These are phyloP conservation scores for Boletus reticuloceps DNA, from an alignment of 768 basidiomycete genomes.

Conservation along the genomic window DNA sequence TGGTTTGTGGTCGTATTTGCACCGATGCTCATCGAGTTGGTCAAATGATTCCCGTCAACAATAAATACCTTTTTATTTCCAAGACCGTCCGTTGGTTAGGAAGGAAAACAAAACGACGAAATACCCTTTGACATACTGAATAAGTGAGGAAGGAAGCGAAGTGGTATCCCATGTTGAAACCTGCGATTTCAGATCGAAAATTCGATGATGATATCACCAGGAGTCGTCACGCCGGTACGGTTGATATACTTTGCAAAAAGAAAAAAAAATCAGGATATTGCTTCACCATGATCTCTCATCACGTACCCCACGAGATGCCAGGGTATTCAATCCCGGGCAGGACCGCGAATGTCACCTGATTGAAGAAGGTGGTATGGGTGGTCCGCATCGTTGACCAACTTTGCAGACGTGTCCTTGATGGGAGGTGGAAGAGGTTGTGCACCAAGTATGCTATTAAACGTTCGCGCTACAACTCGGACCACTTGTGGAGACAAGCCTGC, in stretches of 20 bases:
- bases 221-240: constrained; percentile 13
- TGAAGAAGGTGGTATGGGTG: constrained; percentile 6
- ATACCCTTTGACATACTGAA: constrained; percentile 1
- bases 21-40: constrained; percentile 24
- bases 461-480: constrained; percentile 3
- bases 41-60: constrained; percentile 24
- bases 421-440: constrained; percentile 5
- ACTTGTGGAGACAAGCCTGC: constrained; percentile 13
- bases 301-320: constrained; percentile 21
- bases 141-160: constrained; percentile 19
- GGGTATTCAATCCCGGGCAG: constrained; percentile 21
- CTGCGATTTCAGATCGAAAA: not conserved
- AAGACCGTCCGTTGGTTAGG: constrained; percentile 3
- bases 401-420: too few relatives aligned
- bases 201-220: constrained; percentile 19
- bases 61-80: too few relatives aligned
- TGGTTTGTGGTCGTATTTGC: constrained; percentile 12
- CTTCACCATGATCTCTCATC: not conserved
- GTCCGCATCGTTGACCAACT: constrained; percentile 7
- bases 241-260: constrained; percentile 12
- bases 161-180: too few relatives aligned
- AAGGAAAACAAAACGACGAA: not conserved
- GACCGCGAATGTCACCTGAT: constrained; percentile 19
- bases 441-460: constrained; percentile 13
- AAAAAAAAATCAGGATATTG: not conserved